Evolutionary conservation across 495 filamentous ascomycete species (phyloP).

Genomic region (Aspergillus funiculosus): DNA sequence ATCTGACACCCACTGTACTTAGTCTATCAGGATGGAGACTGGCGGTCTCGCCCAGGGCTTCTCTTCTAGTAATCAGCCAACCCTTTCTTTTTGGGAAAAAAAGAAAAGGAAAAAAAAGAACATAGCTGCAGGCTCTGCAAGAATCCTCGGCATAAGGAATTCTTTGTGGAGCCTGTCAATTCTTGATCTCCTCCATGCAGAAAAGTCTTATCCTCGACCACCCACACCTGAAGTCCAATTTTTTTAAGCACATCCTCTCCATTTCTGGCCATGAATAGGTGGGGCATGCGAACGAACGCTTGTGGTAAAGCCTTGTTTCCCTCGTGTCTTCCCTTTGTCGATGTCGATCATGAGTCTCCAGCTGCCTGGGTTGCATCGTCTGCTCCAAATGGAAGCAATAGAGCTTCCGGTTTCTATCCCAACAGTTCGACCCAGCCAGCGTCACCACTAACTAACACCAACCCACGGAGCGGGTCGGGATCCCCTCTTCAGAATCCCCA

Average conservation of each 20-base stretch:
- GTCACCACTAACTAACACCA: constrained; percentile 2
- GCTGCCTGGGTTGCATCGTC: constrained; percentile 12
- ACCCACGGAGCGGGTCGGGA: constrained; percentile 12
- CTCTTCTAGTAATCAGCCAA: constrained; percentile 11
- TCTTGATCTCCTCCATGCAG: constrained; percentile 5
- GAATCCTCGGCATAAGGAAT: constrained; percentile 6
- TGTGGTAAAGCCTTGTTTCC: constrained; percentile 19
- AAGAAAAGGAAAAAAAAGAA: constrained; percentile 10
- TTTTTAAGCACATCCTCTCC: too few species aligned
- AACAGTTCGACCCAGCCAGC: constrained; percentile 11
- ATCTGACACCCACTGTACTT: constrained; percentile 12
- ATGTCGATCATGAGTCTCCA: constrained; percentile 14
- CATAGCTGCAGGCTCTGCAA: constrained; percentile 11
- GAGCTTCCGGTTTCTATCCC: constrained; percentile 8
- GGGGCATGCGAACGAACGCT: constrained; percentile 13
- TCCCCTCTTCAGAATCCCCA: not conserved
- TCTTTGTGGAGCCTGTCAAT: constrained; percentile 10
- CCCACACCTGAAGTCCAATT: too few species aligned
- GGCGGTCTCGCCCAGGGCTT: constrained; percentile 1
- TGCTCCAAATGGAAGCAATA: constrained; percentile 6
- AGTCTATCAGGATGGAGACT: constrained; percentile 12
- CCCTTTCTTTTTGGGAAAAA: constrained; percentile 4
- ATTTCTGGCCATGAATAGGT: constrained; percentile 7
- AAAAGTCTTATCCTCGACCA: not conserved
- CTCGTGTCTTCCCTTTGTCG: constrained; percentile 7